Conservation (phyloP, 306 rosid species). For the Cotoneaster glaucophyllus region DNA sequence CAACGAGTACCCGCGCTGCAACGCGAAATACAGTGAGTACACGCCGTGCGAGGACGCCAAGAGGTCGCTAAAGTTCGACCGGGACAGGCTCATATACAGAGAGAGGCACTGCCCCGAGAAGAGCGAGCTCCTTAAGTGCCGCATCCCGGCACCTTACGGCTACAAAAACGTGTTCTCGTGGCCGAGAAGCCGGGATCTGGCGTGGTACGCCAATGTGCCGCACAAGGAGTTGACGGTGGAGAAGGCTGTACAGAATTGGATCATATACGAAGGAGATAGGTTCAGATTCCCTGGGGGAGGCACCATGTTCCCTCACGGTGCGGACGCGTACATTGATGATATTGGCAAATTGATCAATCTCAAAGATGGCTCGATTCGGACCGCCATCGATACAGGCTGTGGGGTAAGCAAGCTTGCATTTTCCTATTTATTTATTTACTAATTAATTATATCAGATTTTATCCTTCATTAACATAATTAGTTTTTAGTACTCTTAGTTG, state of each 20-base stretch:
- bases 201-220: conserved; percentile 78
- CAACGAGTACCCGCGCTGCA: conserved; percentile 33
- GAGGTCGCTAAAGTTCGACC: conserved; percentile 41
- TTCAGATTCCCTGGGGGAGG: conserved; percentile 86
- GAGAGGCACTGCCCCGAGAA: conserved; percentile 71
- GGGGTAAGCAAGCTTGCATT: conserved; percentile 40
- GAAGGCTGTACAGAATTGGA: conserved; percentile 94
- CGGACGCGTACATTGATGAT: conserved; percentile 74
- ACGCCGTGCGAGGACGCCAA: conserved; percentile 82
- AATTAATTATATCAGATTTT: background rate
- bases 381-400: conserved; percentile 91
- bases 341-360: conserved; percentile 52
- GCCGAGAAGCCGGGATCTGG: conserved; percentile 72
- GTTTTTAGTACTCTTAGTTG: background rate
- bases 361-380: conserved; percentile 51
- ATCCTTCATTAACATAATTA: background rate
- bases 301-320: conserved; percentile 83
- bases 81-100: conserved; percentile 50
- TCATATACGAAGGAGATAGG: conserved; percentile 51
- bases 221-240: conserved; percentile 80
- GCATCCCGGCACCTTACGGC: conserved; percentile 67
- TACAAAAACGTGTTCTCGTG: conserved; percentile 58
- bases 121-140: conserved; percentile 42
- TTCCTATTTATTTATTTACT: background rate
- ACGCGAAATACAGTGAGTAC: conserved; percentile 48